A percentile compares a stretch with the other conserved stretches of the same genome.
Evolutionary conservation across 352 stramenopile species (phyloP).

Genomic region (Phytophthora tubulina): DNA sequence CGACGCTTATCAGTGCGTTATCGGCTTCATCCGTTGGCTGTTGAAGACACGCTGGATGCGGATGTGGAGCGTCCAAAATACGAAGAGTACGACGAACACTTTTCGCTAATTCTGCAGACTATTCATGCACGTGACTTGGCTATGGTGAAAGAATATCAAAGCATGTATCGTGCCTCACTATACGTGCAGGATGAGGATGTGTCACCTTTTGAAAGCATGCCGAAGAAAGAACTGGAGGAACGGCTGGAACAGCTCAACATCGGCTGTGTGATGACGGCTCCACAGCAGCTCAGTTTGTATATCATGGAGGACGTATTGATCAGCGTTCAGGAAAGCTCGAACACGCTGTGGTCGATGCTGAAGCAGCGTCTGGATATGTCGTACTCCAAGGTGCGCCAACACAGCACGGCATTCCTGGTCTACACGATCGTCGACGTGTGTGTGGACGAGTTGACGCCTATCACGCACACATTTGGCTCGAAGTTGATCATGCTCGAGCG

Average conservation of each 20-base stretch:
- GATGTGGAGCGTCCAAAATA: constrained; percentile 87
- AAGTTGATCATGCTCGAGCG: constrained; percentile 80
- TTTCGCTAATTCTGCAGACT: constrained; percentile 77
- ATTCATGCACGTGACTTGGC: constrained; percentile 62
- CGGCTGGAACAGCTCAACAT: constrained; percentile 66
- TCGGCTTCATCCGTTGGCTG: constrained; percentile 81
- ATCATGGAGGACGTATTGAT: constrained; percentile 80
- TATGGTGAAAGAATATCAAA: constrained; percentile 74
- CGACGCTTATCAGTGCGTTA: constrained; percentile 87
- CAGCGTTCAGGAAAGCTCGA: constrained; percentile 70
- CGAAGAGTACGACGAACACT: constrained; percentile 88
- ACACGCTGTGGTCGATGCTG: constrained; percentile 58
- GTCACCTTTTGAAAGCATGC: constrained; percentile 70
- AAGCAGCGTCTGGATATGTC: constrained; percentile 75
- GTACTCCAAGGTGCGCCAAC: constrained; percentile 86
- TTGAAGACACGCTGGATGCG: constrained; percentile 86
- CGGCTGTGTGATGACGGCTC: constrained; percentile 74
- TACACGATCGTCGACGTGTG: constrained; percentile 87
- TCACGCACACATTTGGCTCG: constrained; percentile 76
- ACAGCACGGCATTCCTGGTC: constrained; percentile 73
- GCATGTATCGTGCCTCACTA: constrained; percentile 75
- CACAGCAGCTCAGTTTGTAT: constrained; percentile 82
- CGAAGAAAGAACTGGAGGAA: constrained; percentile 70
- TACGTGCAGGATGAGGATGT: constrained; percentile 63
- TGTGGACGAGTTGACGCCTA: constrained; percentile 82